Evolutionary conservation across 129 eudicot genomes (phyloP).

Genomic region (Arctium minus): DNA sequence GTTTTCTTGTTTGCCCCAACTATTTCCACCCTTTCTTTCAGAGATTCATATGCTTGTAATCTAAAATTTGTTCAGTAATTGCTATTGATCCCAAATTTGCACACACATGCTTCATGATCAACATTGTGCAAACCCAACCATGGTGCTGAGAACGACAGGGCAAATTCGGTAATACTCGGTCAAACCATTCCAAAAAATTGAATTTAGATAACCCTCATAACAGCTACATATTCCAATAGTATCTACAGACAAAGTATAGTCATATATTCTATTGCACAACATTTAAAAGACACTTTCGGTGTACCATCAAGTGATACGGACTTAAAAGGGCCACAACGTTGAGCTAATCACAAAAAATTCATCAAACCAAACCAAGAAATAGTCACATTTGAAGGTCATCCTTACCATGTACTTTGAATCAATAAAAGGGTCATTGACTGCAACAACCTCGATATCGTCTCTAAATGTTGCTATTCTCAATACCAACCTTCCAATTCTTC

Average conservation of each 20-base stretch:
- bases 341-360: neutral
- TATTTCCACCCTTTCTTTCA: neutral
- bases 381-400: neutral
- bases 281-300: too few species aligned
- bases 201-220: neutral
- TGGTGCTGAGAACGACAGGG: neutral
- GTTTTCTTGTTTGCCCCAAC: neutral
- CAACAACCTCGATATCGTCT: slow-evolving; percentile 95
- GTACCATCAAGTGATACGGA: too few species aligned
- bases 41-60: neutral
- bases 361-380: neutral
- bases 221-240: neutral
- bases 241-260: too few species aligned
- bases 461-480: slow-evolving; percentile 84
- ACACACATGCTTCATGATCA: neutral
- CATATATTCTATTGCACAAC: too few species aligned
- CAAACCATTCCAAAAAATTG: neutral
- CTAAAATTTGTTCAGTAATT: neutral
- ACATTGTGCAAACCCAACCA: neutral
- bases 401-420: slow-evolving; percentile 92
- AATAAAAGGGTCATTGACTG: slow-evolving; percentile 96
- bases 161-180: neutral
- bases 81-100: neutral
- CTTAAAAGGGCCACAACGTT: neutral
- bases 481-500: slow-evolving; percentile 92